Conservation (phyloP, 305 asterid genomes). For the Fraxinus paxiana region DNA sequence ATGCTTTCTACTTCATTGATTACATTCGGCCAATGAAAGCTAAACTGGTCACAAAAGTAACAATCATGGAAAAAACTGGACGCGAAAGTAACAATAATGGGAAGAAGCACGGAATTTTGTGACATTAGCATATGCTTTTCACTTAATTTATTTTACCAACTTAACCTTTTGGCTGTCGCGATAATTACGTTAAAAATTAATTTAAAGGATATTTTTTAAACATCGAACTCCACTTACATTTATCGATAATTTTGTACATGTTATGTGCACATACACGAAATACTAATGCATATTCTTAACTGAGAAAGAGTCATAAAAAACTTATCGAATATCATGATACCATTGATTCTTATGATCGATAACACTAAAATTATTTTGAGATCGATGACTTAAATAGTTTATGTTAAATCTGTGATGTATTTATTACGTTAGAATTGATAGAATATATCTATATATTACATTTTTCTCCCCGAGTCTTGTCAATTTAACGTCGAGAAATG, state of each 20-base stretch:
- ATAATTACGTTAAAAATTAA: background rate
- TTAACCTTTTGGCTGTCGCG: background rate
- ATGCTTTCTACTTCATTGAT: background rate
- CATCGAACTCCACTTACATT: background rate
- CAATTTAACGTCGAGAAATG: background rate
- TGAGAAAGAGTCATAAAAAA: background rate
- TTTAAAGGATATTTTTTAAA: background rate
- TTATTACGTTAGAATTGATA: background rate
- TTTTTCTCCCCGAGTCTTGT: background rate
- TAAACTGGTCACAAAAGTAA: background rate
- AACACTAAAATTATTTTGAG: background rate
- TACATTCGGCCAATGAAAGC: background rate
- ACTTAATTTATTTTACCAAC: background rate
- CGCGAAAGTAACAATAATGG: constrained; percentile 14
- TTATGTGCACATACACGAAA: background rate
- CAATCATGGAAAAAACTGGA: background rate
- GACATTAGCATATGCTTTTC: background rate
- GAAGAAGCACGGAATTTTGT: constrained; percentile 19
- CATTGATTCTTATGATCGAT: background rate
- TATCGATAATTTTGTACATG: background rate
- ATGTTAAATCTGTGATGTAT: background rate
- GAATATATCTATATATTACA: background rate
- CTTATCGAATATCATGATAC: background rate
- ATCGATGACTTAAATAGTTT: background rate
- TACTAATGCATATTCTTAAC: background rate